phyloP scores from a whole-genome alignment of 2,329 filamentous ascomycete species.

The Elsinoe necatrix region DNA sequence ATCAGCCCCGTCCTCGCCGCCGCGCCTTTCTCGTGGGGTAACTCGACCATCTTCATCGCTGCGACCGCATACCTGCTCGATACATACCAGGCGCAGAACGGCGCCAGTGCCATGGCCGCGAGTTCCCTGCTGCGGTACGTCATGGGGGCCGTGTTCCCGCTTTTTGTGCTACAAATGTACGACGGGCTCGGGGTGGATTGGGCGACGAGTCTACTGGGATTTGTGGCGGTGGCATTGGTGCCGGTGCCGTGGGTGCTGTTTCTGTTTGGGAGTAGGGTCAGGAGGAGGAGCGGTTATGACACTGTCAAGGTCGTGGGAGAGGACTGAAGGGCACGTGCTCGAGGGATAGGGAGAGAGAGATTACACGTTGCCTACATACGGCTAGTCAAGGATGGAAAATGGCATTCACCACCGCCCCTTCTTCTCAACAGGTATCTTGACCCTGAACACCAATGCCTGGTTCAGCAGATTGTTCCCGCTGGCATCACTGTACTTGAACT shows the following conservation, averaged over 20 bases:
- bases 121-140: slow-evolving; percentile 28
- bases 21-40: slow-evolving; percentile 21
- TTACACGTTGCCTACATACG: background rate
- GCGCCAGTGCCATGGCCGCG: slow-evolving; percentile 28
- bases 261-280: slow-evolving; percentile 24
- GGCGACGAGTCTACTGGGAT: slow-evolving; percentile 32
- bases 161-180: slow-evolving; percentile 27
- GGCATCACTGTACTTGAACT: slow-evolving; percentile 47
- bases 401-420: background rate
- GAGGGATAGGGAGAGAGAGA: background rate
- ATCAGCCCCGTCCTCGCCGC: slow-evolving; percentile 23
- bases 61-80: slow-evolving; percentile 37
- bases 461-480: slow-evolving; percentile 52
- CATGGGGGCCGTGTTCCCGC: slow-evolving; percentile 27
- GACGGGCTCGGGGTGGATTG: slow-evolving; percentile 26
- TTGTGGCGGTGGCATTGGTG: slow-evolving; percentile 31
- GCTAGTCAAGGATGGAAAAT: no score
- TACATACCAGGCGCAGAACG: slow-evolving; percentile 28
- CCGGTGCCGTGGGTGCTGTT: slow-evolving; percentile 33
- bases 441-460: slow-evolving; percentile 56
- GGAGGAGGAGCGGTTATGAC: slow-evolving; percentile 21
- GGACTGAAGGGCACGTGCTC: no score
- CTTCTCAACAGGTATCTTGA: slow-evolving; percentile 38
- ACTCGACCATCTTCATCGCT: slow-evolving; percentile 24
- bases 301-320: slow-evolving; percentile 15